These are phyloP conservation scores for Lactifluus echinatus DNA, from an alignment of 768 basidiomycete genomes.

Conservation along the genomic window DNA sequence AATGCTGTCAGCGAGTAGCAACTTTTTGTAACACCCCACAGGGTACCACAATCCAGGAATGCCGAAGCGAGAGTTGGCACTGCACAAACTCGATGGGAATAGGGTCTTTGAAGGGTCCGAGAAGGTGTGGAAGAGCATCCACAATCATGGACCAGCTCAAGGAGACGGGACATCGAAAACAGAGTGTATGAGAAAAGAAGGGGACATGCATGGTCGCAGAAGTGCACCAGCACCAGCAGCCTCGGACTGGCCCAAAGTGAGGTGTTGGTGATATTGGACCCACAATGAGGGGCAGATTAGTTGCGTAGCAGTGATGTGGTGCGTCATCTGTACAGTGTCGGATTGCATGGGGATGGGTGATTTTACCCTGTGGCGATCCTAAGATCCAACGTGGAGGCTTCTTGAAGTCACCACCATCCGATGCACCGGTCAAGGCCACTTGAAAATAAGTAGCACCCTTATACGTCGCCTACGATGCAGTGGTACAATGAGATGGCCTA, in stretches of 20 bases:
- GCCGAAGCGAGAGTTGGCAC: neutral
- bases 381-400: neutral
- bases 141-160: constrained; percentile 2
- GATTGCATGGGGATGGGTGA: constrained; percentile 16
- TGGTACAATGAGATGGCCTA: constrained; percentile 6
- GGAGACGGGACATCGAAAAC: constrained; percentile 14
- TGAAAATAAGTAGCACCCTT: constrained; percentile 4
- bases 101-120: neutral
- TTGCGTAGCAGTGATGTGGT: constrained; percentile 7
- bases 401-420: constrained; percentile 1
- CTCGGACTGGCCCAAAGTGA: constrained; percentile 1
- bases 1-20: constrained; percentile 13
- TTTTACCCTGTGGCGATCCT: neutral
- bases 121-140: constrained; percentile 6
- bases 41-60: constrained; percentile 5
- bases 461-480: constrained; percentile 4
- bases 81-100: neutral
- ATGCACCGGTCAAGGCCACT: constrained; percentile 5
- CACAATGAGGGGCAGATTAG: constrained; percentile 4
- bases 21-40: constrained; percentile 18
- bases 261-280: neutral
- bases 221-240: constrained; percentile 11
- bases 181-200: neutral
- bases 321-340: constrained; percentile 14
- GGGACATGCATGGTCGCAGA: neutral